phyloP scores from a whole-genome alignment of 1,284 basidiomycete species.

The Rhodotorula sp. region DNA sequence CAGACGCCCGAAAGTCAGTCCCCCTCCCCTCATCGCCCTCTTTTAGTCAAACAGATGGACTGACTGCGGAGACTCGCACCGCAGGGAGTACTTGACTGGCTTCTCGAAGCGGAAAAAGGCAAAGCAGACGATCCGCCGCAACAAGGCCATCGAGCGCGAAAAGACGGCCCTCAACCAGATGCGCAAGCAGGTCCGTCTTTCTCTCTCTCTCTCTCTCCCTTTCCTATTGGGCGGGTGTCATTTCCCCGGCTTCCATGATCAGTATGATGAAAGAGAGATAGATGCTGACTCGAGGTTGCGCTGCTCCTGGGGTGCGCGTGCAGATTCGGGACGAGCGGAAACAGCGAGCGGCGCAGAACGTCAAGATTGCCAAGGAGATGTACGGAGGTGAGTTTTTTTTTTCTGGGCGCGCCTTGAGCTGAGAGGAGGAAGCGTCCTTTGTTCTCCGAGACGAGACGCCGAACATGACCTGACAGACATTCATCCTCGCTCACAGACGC shows the following conservation, averaged over 20 bases:
- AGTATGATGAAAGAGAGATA: no score
- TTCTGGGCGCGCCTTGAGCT: no score
- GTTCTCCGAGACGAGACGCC: no score
- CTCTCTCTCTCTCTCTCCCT: no score
- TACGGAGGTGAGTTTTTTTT: constrained; percentile 39
- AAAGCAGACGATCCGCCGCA: constrained; percentile 58
- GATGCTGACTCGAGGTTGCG: no score
- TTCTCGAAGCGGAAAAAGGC: constrained; percentile 81
- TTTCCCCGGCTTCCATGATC: no score
- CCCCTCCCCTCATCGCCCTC: background rate
- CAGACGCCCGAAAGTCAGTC: constrained; percentile 65
- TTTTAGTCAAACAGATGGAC: no score
- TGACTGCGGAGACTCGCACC: no score
- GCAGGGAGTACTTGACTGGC: constrained; percentile 77
- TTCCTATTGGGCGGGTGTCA: no score
- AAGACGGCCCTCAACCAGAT: constrained; percentile 39
- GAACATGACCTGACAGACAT: no score
- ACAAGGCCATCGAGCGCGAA: constrained; percentile 40
- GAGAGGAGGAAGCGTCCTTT: no score
- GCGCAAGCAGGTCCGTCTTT: constrained; percentile 27
- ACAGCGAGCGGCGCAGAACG: constrained; percentile 41
- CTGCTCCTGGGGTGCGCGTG: no score
- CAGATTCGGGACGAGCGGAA: constrained; percentile 43
- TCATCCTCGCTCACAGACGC: background rate
- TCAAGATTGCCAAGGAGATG: constrained; percentile 36